Evolutionary conservation across 1,139 yeast genomes (phyloP).

Genomic region (Wickerhamomyces sp.): DNA sequence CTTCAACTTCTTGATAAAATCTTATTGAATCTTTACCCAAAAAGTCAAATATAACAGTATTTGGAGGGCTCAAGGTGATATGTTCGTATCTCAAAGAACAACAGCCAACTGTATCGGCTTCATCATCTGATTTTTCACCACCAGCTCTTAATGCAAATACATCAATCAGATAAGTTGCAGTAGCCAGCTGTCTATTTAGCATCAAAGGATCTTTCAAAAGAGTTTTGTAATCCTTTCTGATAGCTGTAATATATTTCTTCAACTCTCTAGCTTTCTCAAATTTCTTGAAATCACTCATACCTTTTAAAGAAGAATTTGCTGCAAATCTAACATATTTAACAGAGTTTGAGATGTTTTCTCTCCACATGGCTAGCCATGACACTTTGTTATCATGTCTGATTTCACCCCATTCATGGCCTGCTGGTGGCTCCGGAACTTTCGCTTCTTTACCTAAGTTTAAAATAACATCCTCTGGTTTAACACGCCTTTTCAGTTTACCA

Average conservation of each 20-base stretch:
- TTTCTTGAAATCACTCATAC: constrained; percentile 85
- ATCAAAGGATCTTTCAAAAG: constrained; percentile 71
- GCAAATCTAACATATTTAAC: constrained; percentile 89
- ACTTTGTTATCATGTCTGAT: constrained; percentile 85
- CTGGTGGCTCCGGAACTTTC: constrained; percentile 76
- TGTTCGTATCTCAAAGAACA: constrained; percentile 92
- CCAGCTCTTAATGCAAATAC: constrained; percentile 97
- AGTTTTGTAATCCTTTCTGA: constrained; percentile 70
- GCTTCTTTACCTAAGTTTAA: constrained; percentile 74
- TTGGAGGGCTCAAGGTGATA: constrained; percentile 80
- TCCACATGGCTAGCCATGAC: constrained; percentile 97
- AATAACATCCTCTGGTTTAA: constrained; percentile 83
- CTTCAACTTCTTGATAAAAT: constrained; percentile 89
- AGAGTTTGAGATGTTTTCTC: constrained; percentile 81
- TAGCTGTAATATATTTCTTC: constrained; percentile 63
- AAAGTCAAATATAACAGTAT: constrained; percentile 85
- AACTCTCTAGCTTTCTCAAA: constrained; percentile 90
- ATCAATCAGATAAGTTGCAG: constrained; percentile 91
- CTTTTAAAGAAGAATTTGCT: constrained; percentile 86
- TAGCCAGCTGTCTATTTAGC: constrained; percentile 89
- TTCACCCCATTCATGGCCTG: constrained; percentile 89
- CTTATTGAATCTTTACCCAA: constrained; percentile 95
- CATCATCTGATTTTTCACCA: constrained; percentile 96
- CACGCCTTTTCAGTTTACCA: constrained; percentile 80
- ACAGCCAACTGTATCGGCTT: constrained; percentile 98